phyloP scores from a whole-genome alignment of 495 filamentous ascomycete genomes.

The Diplogelasinospora grovesii region DNA sequence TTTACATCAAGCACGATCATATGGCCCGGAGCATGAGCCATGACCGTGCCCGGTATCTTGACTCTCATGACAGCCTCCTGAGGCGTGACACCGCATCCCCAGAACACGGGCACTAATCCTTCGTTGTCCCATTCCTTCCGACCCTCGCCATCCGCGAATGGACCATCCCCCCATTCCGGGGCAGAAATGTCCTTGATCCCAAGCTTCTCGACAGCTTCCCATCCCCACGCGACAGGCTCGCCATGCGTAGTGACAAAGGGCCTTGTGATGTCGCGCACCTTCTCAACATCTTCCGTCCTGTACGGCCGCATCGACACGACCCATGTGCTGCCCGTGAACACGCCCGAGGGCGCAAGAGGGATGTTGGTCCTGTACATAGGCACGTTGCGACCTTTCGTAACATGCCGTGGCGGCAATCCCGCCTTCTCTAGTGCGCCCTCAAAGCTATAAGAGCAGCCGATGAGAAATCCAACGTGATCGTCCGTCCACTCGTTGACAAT shows the following conservation, averaged over 20 bases:
- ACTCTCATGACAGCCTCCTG: constrained; percentile 49
- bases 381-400: constrained; percentile 30
- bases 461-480: constrained; percentile 48
- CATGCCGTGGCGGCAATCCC: constrained; percentile 40
- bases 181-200: constrained; percentile 40
- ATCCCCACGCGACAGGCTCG: constrained; percentile 56
- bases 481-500: constrained; percentile 40
- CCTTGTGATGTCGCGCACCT: constrained; percentile 42
- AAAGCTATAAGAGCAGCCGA: constrained; percentile 54
- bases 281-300: constrained; percentile 33
- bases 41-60: constrained; percentile 40
- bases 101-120: constrained; percentile 48
- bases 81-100: constrained; percentile 55
- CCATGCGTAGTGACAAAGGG: constrained; percentile 44
- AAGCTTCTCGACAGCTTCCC: constrained; percentile 40
- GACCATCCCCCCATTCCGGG: constrained; percentile 41
- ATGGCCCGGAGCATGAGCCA: constrained; percentile 49
- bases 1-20: constrained; percentile 48
- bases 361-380: constrained; percentile 50
- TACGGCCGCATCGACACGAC: constrained; percentile 54
- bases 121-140: constrained; percentile 19
- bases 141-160: constrained; percentile 23
- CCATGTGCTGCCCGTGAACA: constrained; percentile 42
- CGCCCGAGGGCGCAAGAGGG: constrained; percentile 42
- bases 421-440: constrained; percentile 41